Base-by-base conservation (phyloP, 331 rosid genomes). In the Dryas integrifolia region DNA sequence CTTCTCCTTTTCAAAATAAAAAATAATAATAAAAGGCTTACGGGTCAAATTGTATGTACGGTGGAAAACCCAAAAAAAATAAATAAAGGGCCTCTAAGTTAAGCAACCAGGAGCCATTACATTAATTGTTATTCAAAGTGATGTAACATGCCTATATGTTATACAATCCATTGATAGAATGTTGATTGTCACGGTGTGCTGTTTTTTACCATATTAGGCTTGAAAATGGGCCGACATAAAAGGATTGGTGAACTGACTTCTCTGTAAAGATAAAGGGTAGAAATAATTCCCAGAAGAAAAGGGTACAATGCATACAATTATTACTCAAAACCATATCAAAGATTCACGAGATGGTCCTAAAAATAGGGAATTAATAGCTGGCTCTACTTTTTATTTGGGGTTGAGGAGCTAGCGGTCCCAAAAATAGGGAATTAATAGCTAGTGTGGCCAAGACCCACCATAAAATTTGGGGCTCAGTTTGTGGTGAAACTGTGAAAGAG, bases 361-460 rank as follows among this genome's bases (percentile, higher is more conserved):
- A 21, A 21, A 21, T 21, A 21, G 24, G 24, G 24, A 21, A 21
- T 21, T 21, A 21, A 21, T 21, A 21, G 24, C 24, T 21, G 24
- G 24, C 24, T 30, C 35, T 30, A 30, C 35, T 30, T 30, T 30
- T 30, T 30, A 21, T 21, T 16, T 21, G 60, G 3, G 60, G 35
- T 55, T 15, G 59, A 55, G 12, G 59, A 26, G 15, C 55, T 30
- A 49, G 71, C 71, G 86, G 90, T 83, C 87, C 84, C 59, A 2
- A 51, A 61, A 4, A 30, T 14, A 18, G 18, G 40, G 56, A 9
- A 11, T 21, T 21, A 30, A 30, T 30, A 30, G 35, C 35, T 30
- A 30, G 35, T 1, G 35, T 56, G 15, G 45, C 62, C 40, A 56
- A 75, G 68, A 77, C 66, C 79, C 73, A 58, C 61, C 84, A 75